Percentiles rank a stretch among this genome's conserved stretches.
Evolutionary conservation across 2,329 filamentous ascomycete species (phyloP).

Genomic region (Colletotrichum sp.): DNA sequence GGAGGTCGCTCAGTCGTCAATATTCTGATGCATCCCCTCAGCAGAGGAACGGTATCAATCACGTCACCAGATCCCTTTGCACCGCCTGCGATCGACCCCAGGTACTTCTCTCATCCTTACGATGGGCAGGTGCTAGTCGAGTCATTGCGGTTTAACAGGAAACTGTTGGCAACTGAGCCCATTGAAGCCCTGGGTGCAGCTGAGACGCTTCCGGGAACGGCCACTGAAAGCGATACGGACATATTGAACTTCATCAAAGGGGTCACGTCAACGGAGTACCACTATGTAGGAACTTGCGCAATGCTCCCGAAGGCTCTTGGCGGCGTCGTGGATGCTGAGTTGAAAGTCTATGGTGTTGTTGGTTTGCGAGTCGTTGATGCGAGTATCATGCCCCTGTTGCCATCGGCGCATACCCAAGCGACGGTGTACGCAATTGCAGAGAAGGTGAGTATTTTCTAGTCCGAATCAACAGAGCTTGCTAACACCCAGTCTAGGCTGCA

Average conservation of each 20-base stretch:
- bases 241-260: background rate
- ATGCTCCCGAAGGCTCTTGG: slow-evolving; percentile 30
- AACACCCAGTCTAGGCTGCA: background rate
- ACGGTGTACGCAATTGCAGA: slow-evolving; percentile 23
- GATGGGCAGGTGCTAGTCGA: slow-evolving; percentile 18
- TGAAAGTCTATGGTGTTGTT: slow-evolving; percentile 30
- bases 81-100: slow-evolving; percentile 13
- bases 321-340: slow-evolving; percentile 29
- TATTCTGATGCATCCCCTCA: slow-evolving; percentile 41
- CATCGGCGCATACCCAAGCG: slow-evolving; percentile 21
- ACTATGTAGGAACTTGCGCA: slow-evolving; percentile 30
- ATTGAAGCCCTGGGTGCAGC: background rate
- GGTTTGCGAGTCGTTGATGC: slow-evolving; percentile 24
- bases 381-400: slow-evolving; percentile 23
- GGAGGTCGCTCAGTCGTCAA: slow-evolving; percentile 32
- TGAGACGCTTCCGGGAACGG: slow-evolving; percentile 25
- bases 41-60: slow-evolving; percentile 42
- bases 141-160: slow-evolving; percentile 9
- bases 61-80: slow-evolving; percentile 35
- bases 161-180: background rate
- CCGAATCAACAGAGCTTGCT: background rate
- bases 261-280: slow-evolving; percentile 1
- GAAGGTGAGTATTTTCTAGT: background rate
- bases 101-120: slow-evolving; percentile 6
- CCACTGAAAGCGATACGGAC: slow-evolving; percentile 5